A percentile compares a stretch with the other conserved stretches of the same genome.
Evolutionary conservation across 2,329 filamentous ascomycete species (phyloP).

Genomic region (Fusarium avenaceum): DNA sequence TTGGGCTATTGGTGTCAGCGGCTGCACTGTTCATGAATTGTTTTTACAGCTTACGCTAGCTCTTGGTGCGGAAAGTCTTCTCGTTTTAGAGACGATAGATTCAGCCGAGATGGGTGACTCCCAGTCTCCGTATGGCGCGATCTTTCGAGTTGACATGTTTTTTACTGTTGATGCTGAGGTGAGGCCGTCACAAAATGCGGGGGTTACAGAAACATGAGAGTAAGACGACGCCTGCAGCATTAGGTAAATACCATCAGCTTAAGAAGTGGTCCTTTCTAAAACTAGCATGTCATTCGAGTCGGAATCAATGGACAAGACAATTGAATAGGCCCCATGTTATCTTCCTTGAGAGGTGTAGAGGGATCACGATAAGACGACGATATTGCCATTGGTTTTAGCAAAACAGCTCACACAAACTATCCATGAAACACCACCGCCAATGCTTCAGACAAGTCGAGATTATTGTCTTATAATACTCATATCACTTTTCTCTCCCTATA

Average conservation of each 20-base stretch:
- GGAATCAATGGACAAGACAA: neutral
- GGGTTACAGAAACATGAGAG: conserved; percentile 4
- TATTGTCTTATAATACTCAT: too few relatives aligned
- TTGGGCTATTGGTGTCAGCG: conserved; percentile 35
- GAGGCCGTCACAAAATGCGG: conserved; percentile 31
- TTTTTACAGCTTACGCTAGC: conserved; percentile 51
- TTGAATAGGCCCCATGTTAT: neutral
- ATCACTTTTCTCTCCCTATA: too few relatives aligned
- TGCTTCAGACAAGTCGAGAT: neutral
- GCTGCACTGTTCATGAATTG: neutral
- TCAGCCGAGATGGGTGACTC: conserved; percentile 56
- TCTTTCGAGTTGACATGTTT: conserved; percentile 37
- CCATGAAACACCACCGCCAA: neutral
- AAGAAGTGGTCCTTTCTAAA: too few relatives aligned
- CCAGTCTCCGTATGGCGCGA: conserved; percentile 57
- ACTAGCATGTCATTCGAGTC: neutral
- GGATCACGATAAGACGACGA: too few relatives aligned
- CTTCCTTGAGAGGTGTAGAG: neutral
- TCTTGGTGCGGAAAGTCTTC: conserved; percentile 53
- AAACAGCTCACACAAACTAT: too few relatives aligned
- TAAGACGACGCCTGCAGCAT: neutral
- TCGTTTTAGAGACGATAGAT: conserved; percentile 54
- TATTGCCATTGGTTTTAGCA: too few relatives aligned
- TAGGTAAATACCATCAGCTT: neutral
- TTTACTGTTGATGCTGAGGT: conserved; percentile 5